Evolutionary conservation across 768 basidiomycete species (phyloP).

Genomic region (Hypholoma fasciculare): DNA sequence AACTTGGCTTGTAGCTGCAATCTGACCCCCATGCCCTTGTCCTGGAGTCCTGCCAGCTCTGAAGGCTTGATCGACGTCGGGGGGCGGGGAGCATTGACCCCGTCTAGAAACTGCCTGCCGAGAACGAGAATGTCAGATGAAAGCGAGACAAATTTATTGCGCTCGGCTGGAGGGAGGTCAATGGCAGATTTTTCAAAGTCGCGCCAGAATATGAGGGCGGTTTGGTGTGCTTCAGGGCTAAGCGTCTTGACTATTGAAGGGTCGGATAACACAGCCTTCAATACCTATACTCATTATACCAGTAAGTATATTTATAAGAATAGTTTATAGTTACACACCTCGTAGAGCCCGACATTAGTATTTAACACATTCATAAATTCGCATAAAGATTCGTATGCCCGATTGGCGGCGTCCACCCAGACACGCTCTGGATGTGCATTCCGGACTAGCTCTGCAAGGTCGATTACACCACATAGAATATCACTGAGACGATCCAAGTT

Average conservation of each 20-base stretch:
- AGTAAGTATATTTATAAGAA: neutral
- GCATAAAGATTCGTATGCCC: slow-evolving; percentile 88
- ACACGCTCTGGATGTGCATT: slow-evolving; percentile 87
- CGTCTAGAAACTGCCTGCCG: slow-evolving; percentile 82
- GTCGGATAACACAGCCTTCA: slow-evolving; percentile 71
- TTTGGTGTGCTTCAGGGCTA: slow-evolving; percentile 75
- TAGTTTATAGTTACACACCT: slow-evolving; percentile 52
- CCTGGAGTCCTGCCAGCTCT: slow-evolving; percentile 72
- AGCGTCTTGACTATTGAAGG: slow-evolving; percentile 64
- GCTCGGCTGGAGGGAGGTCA: slow-evolving; percentile 74
- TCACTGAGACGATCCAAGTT: slow-evolving; percentile 96
- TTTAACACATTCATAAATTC: slow-evolving; percentile 98
- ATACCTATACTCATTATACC: slow-evolving; percentile 44
- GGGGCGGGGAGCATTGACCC: slow-evolving; percentile 59
- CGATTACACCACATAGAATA: slow-evolving; percentile 93
- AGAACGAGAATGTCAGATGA: slow-evolving; percentile 89
- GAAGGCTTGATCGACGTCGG: slow-evolving; percentile 68
- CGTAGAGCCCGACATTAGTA: slow-evolving; percentile 87
- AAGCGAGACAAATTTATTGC: slow-evolving; percentile 82
- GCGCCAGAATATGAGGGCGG: slow-evolving; percentile 91
- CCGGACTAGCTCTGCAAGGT: slow-evolving; percentile 90
- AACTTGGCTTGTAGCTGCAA: slow-evolving; percentile 75
- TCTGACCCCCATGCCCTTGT: slow-evolving; percentile 74
- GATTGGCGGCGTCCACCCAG: slow-evolving; percentile 86
- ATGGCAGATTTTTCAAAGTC: slow-evolving; percentile 99